Evolutionary conservation across 495 filamentous ascomycete species (phyloP).

Genomic region (Aspergillus nanangensis): DNA sequence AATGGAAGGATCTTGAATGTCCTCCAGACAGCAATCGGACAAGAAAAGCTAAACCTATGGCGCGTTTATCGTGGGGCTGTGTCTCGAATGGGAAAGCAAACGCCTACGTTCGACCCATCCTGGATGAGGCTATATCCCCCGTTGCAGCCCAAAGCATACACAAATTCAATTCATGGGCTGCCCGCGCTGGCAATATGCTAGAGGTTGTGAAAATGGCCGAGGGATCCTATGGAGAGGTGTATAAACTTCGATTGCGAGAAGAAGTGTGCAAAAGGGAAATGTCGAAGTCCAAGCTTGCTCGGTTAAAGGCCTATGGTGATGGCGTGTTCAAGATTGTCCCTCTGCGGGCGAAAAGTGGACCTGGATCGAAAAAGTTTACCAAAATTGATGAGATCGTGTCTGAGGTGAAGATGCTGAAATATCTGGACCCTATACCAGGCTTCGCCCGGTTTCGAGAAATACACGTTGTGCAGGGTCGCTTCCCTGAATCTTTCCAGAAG

Average conservation of each 20-base stretch:
- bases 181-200: conserved; percentile 35
- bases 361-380: conserved; percentile 44
- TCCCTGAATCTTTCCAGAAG: conserved; percentile 55
- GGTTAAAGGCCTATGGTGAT: conserved; percentile 35
- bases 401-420: conserved; percentile 72
- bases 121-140: conserved; percentile 34
- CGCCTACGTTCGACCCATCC: conserved; percentile 34
- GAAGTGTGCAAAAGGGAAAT: conserved; percentile 33
- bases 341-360: conserved; percentile 37
- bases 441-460: conserved; percentile 86
- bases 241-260: conserved; percentile 39
- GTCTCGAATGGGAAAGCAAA: conserved; percentile 34
- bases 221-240: conserved; percentile 50
- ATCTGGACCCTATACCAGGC: conserved; percentile 74
- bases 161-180: conserved; percentile 40
- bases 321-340: conserved; percentile 50
- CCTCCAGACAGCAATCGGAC: conserved; percentile 4
- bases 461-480: conserved; percentile 66
- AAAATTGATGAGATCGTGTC: conserved; percentile 51
- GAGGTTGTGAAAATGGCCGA: conserved; percentile 46
- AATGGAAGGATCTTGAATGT: neutral
- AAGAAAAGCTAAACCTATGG: conserved; percentile 14
- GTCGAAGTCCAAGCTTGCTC: conserved; percentile 38
- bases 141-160: conserved; percentile 35
- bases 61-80: conserved; percentile 30